A percentile compares a stretch with the other conserved stretches of the same genome.
Evolutionary conservation across 2,329 filamentous ascomycete species (phyloP).

Genomic region (Trichophaea hybrida): DNA sequence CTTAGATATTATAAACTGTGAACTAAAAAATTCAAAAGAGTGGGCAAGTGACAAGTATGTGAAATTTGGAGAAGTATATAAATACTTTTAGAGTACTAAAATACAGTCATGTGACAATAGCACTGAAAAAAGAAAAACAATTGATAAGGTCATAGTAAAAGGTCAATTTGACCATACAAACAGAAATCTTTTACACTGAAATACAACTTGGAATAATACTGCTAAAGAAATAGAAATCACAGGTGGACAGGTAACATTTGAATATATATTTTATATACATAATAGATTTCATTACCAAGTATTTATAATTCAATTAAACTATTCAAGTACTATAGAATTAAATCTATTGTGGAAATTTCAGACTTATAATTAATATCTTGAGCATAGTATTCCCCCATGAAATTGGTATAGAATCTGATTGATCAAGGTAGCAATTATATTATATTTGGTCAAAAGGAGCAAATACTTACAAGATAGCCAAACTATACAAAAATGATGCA

Average conservation of each 20-base stretch:
- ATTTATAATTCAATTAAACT: neutral
- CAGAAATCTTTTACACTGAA: neutral
- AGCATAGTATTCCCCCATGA: constrained; percentile 1
- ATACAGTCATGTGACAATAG: no score
- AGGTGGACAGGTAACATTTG: neutral
- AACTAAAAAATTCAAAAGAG: no score
- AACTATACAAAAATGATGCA: neutral
- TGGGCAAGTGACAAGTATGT: no score
- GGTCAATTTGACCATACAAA: neutral
- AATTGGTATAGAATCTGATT: constrained; percentile 8
- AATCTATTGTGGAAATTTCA: neutral
- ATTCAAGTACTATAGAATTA: neutral
- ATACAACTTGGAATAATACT: constrained; percentile 4
- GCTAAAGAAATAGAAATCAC: neutral
- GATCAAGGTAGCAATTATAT: neutral
- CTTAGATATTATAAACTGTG: neutral
- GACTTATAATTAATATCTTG: neutral
- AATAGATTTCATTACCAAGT: neutral
- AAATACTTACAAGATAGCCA: neutral
- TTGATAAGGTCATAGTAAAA: neutral
- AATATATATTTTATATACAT: constrained; percentile 2
- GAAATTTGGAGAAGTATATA: no score
- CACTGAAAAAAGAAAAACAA: neutral
- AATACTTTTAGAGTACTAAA: no score
- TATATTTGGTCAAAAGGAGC: neutral